These are phyloP conservation scores for Geotrichum phurueaensis DNA, from an alignment of 1,139 yeast genomes.

Conservation along the genomic window DNA sequence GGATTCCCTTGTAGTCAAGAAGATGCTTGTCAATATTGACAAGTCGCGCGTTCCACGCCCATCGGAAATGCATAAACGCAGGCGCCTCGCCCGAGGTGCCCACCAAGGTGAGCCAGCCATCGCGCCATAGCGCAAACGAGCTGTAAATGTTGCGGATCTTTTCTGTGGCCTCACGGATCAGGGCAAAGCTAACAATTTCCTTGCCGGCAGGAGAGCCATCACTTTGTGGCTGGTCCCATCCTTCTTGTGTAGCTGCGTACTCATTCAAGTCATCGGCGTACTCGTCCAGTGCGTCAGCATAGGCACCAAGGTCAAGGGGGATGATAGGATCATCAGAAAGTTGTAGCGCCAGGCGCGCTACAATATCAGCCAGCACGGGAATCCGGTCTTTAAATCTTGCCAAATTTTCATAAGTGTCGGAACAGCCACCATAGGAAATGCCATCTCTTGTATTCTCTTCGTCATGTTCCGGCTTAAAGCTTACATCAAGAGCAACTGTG, in stretches of 20 bases:
- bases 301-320: constrained; percentile 56
- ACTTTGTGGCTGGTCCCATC: constrained; percentile 8
- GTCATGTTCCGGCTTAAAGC: constrained; percentile 40
- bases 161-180: constrained; percentile 27
- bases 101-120: constrained; percentile 50
- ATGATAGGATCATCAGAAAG: constrained; percentile 69
- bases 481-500: constrained; percentile 61
- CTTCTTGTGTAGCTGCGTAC: constrained; percentile 34
- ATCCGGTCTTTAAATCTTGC: constrained; percentile 40
- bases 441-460: constrained; percentile 42
- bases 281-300: constrained; percentile 43
- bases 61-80: constrained; percentile 59
- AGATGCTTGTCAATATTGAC: constrained; percentile 52
- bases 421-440: constrained; percentile 41
- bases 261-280: constrained; percentile 47
- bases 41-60: constrained; percentile 74
- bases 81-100: constrained; percentile 52
- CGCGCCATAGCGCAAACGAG: constrained; percentile 42
- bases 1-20: constrained; percentile 44
- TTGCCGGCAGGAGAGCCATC: constrained; percentile 1
- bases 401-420: constrained; percentile 53
- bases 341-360: constrained; percentile 49
- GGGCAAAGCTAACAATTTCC: constrained; percentile 22
- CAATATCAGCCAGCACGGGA: constrained; percentile 48
- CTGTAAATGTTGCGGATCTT: constrained; percentile 25